phyloP scores from a whole-genome alignment of 75 land plant species.

The Pinus albicaulis region DNA sequence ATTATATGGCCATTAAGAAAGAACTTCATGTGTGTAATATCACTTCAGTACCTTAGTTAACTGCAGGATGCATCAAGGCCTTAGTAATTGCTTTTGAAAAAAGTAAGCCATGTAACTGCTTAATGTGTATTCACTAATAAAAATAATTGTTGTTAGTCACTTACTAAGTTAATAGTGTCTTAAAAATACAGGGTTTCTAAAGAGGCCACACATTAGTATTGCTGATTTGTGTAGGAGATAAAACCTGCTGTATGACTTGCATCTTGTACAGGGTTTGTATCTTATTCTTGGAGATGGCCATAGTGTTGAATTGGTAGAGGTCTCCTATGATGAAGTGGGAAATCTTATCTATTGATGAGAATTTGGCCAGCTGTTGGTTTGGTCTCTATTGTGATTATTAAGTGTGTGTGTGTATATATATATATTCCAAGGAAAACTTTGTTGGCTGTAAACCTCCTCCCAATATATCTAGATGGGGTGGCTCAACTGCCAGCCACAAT shows the following conservation, averaged over 20 bases:
- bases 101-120: background rate
- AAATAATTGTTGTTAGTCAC: background rate
- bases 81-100: background rate
- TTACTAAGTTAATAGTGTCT: background rate
- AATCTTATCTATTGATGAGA: background rate
- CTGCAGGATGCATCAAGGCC: background rate
- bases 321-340: background rate
- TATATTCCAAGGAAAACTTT: too few species aligned
- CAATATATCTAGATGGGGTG: too few species aligned
- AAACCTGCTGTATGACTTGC: background rate
- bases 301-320: background rate
- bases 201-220: background rate
- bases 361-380: background rate
- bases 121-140: background rate
- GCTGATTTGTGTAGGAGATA: background rate
- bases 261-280: background rate
- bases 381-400: too few species aligned
- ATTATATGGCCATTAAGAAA: background rate
- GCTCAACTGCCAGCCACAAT: too few species aligned
- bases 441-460: too few species aligned
- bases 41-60: background rate
- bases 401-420: too few species aligned
- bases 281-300: background rate
- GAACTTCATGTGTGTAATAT: background rate
- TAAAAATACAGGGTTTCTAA: background rate